Evolutionary conservation across 106 monocot species (phyloP).

Genomic region (Phalaenopsis equestris): DNA sequence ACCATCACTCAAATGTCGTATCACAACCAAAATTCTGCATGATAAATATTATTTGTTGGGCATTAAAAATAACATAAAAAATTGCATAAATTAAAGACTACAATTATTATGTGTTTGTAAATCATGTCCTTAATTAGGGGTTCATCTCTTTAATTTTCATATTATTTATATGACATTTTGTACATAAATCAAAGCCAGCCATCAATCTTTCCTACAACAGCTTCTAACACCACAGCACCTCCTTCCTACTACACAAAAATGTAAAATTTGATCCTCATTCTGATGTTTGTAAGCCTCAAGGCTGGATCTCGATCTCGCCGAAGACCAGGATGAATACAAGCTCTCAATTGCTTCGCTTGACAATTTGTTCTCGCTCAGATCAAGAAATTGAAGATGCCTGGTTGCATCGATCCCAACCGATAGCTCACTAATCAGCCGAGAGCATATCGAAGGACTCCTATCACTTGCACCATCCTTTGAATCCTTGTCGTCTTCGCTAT

Average conservation of each 20-base stretch:
- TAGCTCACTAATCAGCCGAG: constrained; percentile 25
- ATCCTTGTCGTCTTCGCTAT: constrained; percentile 35
- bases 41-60: no score
- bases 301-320: constrained; percentile 17
- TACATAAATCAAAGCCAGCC: not conserved
- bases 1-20: no score
- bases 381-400: constrained; percentile 29
- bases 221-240: constrained; percentile 47
- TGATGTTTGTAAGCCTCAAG: constrained; percentile 42
- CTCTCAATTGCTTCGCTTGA: constrained; percentile 18
- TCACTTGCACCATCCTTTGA: constrained; percentile 8
- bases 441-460: constrained; percentile 1
- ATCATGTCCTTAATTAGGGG: no score
- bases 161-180: no score
- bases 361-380: constrained; percentile 43
- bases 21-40: no score
- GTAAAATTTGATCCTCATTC: constrained; percentile 22
- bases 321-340: constrained; percentile 36
- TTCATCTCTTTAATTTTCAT: no score
- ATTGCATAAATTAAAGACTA: no score
- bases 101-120: no score
- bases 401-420: constrained; percentile 22
- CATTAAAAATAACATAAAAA: no score
- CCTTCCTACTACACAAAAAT: constrained; percentile 61
- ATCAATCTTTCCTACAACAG: constrained; percentile 52